These are phyloP conservation scores for Monilinia aucupariae DNA, from an alignment of 2,329 filamentous ascomycete genomes.

Conservation along the genomic window DNA sequence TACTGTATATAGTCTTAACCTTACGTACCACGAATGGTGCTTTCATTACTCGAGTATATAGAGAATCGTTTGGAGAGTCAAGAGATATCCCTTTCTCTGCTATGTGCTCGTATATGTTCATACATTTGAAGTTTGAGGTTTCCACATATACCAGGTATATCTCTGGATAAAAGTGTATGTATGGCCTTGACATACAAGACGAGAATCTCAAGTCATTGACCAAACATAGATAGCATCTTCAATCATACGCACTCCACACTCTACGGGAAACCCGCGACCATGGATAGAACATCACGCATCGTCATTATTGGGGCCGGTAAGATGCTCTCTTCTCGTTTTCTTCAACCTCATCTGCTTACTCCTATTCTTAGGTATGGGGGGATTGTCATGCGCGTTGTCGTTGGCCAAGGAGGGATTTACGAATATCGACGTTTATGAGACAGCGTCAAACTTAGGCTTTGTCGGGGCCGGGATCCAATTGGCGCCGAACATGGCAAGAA, in stretches of 20 bases:
- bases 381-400: conserved; percentile 64
- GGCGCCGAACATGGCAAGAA: conserved; percentile 74
- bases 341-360: neutral
- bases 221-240: neutral
- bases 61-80: neutral
- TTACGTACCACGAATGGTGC: too few relatives aligned
- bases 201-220: neutral
- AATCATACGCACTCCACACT: neutral
- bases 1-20: too few relatives aligned
- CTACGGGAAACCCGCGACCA: neutral
- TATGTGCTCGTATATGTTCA: neutral
- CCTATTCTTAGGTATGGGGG: conserved; percentile 62
- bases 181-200: too few relatives aligned
- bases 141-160: too few relatives aligned
- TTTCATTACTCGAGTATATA: neutral
- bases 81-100: neutral
- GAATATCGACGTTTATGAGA: conserved; percentile 68
- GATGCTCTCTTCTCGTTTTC: neutral
- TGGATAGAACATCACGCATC: conserved; percentile 31
- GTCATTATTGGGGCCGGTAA: conserved; percentile 47
- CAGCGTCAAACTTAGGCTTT: conserved; percentile 67
- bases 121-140: neutral
- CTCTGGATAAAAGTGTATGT: too few relatives aligned
- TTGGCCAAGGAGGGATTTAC: conserved; percentile 72
- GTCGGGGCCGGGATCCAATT: conserved; percentile 82